phyloP scores from a whole-genome alignment of 202 grass and related monocot species.

The Schoenoplectus tabernaemontani region DNA sequence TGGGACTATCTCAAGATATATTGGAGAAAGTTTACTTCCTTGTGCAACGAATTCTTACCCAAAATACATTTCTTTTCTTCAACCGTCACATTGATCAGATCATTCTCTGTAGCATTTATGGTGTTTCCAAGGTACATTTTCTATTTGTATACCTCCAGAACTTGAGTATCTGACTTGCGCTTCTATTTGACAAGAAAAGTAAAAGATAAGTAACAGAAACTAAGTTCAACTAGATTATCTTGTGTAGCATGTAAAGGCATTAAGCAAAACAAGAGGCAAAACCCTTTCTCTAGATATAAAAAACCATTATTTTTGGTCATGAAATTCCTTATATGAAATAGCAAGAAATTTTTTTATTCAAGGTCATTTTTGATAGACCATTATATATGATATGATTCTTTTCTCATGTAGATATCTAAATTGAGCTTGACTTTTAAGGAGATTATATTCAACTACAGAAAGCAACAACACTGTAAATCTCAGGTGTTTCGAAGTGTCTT shows the following conservation, averaged over 20 bases:
- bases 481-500: slow-evolving; percentile 95
- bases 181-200: neutral
- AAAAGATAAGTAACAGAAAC: neutral
- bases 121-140: slow-evolving; percentile 68
- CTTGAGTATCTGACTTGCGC: neutral
- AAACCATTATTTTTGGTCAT: neutral
- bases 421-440: slow-evolving; percentile 80
- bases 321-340: neutral
- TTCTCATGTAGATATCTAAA: slow-evolving; percentile 60
- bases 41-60: slow-evolving; percentile 68
- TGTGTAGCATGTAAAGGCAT: neutral
- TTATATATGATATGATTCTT: neutral
- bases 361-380: neutral
- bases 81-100: slow-evolving; percentile 93
- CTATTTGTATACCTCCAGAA: neutral
- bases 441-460: slow-evolving; percentile 91
- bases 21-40: slow-evolving; percentile 74
- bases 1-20: slow-evolving; percentile 64
- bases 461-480: slow-evolving; percentile 91
- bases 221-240: neutral
- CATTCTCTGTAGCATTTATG: slow-evolving; percentile 92
- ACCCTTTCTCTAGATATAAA: neutral
- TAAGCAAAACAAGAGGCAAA: neutral
- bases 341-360: neutral
- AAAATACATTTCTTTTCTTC: slow-evolving; percentile 77